phyloP scores from a whole-genome alignment of 208 protist genomes.

The Wallacemonas collosoma region DNA sequence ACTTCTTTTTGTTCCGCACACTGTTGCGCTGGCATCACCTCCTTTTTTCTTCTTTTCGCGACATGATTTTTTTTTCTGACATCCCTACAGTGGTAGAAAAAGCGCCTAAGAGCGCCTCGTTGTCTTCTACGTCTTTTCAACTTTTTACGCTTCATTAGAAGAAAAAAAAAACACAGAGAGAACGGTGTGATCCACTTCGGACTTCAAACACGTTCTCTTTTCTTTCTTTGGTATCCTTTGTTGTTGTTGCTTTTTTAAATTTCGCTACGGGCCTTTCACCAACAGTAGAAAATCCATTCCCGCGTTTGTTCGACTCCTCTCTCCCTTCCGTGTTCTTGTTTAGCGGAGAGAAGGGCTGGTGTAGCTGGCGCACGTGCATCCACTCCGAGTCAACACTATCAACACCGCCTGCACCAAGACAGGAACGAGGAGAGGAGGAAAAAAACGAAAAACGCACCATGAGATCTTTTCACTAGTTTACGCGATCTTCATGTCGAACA shows the following conservation, averaged over 20 bases:
- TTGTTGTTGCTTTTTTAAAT: not conserved
- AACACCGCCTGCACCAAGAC: no score
- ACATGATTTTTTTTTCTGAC: conserved; percentile 7
- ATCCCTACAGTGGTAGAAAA: conserved; percentile 16
- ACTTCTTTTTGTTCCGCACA: not conserved
- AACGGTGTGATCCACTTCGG: no score
- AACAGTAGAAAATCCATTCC: not conserved
- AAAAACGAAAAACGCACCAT: no score
- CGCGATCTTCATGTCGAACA: conserved; percentile 91
- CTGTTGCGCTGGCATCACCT: not conserved
- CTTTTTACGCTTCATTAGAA: not conserved
- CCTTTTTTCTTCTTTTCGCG: conserved; percentile 6
- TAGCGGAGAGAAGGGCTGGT: not conserved
- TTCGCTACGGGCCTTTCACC: not conserved
- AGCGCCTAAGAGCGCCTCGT: not conserved
- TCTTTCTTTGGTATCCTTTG: not conserved
- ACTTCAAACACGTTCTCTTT: not conserved
- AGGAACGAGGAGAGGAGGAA: no score
- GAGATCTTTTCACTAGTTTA: conserved; percentile 23
- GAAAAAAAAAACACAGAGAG: conserved; percentile 13
- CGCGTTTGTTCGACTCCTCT: no score
- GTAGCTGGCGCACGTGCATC: not conserved
- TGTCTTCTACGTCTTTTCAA: not conserved
- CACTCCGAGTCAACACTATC: conserved; percentile 1
- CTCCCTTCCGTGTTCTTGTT: not conserved